phyloP scores from a whole-genome alignment of 768 basidiomycete species.

The Amanita phalloides region DNA sequence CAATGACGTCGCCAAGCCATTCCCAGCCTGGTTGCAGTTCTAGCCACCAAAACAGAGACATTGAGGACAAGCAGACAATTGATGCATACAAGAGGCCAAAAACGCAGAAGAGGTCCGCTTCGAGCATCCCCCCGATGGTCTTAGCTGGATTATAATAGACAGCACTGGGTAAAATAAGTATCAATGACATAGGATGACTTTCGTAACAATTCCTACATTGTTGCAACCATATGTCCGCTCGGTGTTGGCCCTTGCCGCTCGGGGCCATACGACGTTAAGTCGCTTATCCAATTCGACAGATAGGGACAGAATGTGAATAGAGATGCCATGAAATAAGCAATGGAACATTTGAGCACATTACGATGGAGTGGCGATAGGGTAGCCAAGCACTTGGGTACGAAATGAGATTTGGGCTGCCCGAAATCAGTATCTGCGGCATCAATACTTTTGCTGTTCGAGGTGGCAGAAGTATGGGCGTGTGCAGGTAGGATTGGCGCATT shows the following conservation, averaged over 20 bases:
- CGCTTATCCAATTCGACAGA: constrained; percentile 60
- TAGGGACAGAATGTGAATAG: constrained; percentile 85
- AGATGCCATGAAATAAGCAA: constrained; percentile 84
- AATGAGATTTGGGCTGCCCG: background rate
- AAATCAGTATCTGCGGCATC: background rate
- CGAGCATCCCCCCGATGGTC: constrained; percentile 86
- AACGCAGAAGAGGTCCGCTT: constrained; percentile 77
- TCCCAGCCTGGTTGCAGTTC: constrained; percentile 62
- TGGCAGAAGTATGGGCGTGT: background rate
- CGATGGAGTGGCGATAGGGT: constrained; percentile 27
- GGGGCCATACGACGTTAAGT: constrained; percentile 41
- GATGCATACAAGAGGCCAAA: constrained; percentile 61
- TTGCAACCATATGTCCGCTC: constrained; percentile 87
- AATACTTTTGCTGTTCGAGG: background rate
- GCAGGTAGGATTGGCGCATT: background rate
- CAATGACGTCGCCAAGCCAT: constrained; percentile 62
- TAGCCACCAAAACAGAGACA: constrained; percentile 73
- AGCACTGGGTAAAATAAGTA: constrained; percentile 28
- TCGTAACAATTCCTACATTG: constrained; percentile 49
- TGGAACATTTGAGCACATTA: constrained; percentile 82
- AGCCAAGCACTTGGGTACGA: background rate
- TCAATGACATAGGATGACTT: background rate
- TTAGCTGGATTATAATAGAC: constrained; percentile 94
- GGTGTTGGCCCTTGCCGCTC: constrained; percentile 49
- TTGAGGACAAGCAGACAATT: constrained; percentile 62